Evolutionary conservation across 2,329 filamentous ascomycete species (phyloP).

Genomic region (Dothiorella sarmentorum): DNA sequence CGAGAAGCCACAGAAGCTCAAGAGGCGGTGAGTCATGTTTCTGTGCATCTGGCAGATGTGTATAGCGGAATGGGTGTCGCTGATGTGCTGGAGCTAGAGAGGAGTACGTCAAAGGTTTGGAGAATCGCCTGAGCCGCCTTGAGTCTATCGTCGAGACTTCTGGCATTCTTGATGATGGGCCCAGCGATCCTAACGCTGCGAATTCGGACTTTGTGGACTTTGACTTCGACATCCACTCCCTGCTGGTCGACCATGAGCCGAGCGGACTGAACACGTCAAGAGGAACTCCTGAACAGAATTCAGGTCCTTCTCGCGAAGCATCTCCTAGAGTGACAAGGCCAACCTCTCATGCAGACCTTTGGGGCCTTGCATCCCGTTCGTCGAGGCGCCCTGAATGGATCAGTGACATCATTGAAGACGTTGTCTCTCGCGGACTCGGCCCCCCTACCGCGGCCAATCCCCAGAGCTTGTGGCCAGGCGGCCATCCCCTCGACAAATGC

Average conservation of each 20-base stretch:
- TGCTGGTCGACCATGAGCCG: background rate
- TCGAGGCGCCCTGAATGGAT: background rate
- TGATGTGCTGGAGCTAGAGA: background rate
- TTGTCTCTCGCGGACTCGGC: background rate
- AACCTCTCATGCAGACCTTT: background rate
- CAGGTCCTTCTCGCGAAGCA: background rate
- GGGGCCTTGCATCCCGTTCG: background rate
- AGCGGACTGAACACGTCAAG: background rate
- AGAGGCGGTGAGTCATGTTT: background rate
- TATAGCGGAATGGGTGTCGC: background rate
- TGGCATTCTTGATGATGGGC: background rate
- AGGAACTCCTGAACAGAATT: background rate
- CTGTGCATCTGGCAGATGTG: background rate
- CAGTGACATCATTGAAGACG: constrained; percentile 5
- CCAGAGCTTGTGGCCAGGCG: background rate
- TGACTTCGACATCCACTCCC: background rate
- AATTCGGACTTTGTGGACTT: background rate
- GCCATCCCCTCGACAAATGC: background rate
- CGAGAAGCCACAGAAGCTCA: background rate
- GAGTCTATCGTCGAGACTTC: background rate
- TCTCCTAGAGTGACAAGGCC: background rate
- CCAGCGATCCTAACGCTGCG: background rate
- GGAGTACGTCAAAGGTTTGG: background rate
- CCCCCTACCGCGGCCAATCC: background rate
- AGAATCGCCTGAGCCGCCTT: background rate